Base-by-base conservation (phyloP, 1,284 basidiomycete genomes). In the Apiotrichum gracile region DNA sequence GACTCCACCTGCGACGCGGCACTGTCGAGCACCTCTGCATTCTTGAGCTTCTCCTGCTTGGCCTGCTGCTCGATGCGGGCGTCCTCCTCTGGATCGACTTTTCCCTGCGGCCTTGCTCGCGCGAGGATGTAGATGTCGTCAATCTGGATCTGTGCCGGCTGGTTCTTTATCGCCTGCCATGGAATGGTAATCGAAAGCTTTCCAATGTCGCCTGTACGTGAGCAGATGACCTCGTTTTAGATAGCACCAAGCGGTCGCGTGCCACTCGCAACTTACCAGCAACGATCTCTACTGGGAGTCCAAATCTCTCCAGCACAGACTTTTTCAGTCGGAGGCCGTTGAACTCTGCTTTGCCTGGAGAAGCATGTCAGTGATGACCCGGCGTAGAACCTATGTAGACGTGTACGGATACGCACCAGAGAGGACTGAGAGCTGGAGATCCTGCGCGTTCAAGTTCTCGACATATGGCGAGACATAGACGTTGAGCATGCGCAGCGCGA, bases 391-490 rank as follows among this genome's bases (percentile, higher is more conserved):
- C 43, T 29, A 29, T 21, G 10, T 6, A n/a, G 7, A 17, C 17
- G 3, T 12, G 47, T 5, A 14, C 13, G 8, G 4, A 17, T 5
- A 53, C 57, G 34, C 31, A 83, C 93, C 94, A 80, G 90, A 87
- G 66, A 85, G 89, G 62, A 98, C 90, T 27, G 92, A 93, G 78
- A 96, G 87, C 67, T 92, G 93, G 46, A 98, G 86, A 76, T 96
- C 91, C 67, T 88, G 87, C 65, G 92, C 84, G 74, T 97, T 92
- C 72, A 99, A 78, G 66, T 97, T 96, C 78, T 96, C 92, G 60
- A 98, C 88, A 81, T 98, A 97, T 1, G 91, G 88, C 40, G 91
- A 89, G 47, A 97, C 84, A 61, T 96, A 87, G 63, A 88, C 84
- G 74, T 96, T 96, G 78, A 93, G 88, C 64, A 93, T 72, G 38